These are phyloP conservation scores for Esteya vermicola DNA, from an alignment of 2,329 filamentous ascomycete genomes.

Conservation along the genomic window DNA sequence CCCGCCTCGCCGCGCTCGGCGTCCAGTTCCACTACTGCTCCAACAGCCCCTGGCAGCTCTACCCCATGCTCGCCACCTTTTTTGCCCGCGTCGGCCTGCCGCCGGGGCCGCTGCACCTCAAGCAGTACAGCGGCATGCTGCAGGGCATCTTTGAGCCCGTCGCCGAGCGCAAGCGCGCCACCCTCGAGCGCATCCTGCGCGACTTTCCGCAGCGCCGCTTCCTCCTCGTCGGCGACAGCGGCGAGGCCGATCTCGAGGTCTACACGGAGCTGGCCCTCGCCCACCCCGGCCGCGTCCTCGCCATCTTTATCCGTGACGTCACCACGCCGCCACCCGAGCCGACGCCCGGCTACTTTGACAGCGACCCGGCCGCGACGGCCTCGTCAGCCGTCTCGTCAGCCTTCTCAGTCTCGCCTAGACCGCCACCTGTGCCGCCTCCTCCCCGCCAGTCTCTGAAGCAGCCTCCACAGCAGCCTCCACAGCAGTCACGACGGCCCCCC, in stretches of 20 bases:
- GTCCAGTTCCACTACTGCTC: constrained; percentile 94
- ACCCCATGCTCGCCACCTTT: constrained; percentile 73
- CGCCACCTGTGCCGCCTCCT: constrained; percentile 10
- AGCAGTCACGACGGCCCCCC: constrained; percentile 10
- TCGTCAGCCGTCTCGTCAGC: constrained; percentile 9
- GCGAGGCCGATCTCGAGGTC: constrained; percentile 91
- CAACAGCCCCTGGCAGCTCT: constrained; percentile 98
- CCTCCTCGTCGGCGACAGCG: constrained; percentile 85
- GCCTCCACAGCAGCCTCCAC: not conserved
- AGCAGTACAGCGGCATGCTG: constrained; percentile 92
- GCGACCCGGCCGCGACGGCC: constrained; percentile 12
- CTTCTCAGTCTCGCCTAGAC: not conserved
- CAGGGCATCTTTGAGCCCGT: constrained; percentile 98
- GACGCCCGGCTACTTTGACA: constrained; percentile 67
- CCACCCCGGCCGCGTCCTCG: constrained; percentile 70
- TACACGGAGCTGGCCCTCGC: constrained; percentile 86
- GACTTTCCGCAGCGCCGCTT: constrained; percentile 89
- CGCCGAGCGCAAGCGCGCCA: constrained; percentile 82
- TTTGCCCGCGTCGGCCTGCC: constrained; percentile 72
- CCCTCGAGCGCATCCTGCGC: constrained; percentile 67
- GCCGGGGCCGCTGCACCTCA: constrained; percentile 81
- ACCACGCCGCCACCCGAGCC: constrained; percentile 69
- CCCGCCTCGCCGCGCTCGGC: constrained; percentile 58
- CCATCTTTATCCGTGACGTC: constrained; percentile 88
- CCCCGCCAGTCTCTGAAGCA: not conserved